Percentiles rank a stretch among this genome's conserved stretches.
Conservation (phyloP, 1,284 basidiomycete species). For the Cerrena zonata region DNA sequence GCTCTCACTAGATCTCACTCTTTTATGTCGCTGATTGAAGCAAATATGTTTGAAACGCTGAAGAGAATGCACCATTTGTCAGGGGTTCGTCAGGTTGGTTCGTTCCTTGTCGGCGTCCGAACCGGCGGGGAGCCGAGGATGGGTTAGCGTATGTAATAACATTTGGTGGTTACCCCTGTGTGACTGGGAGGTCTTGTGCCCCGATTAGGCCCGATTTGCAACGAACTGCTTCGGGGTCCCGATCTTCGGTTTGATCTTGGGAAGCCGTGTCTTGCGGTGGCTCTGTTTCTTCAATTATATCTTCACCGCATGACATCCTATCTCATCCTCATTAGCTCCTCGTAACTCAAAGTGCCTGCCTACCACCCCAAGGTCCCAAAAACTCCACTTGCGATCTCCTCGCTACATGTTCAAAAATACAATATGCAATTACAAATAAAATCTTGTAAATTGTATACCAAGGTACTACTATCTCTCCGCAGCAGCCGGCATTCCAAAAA, state of each 20-base stretch:
- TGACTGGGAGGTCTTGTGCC: too few species aligned
- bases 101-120: neutral
- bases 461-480: neutral
- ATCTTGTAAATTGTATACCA: neutral
- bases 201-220: too few species aligned
- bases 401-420: too few species aligned
- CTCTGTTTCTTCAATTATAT: neutral
- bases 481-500: neutral
- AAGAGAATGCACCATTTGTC: neutral
- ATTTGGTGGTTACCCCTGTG: neutral
- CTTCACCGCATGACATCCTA: neutral
- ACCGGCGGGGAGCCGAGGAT: conserved; percentile 1
- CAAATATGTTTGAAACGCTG: too few species aligned
- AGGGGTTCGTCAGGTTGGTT: too few species aligned
- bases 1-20: too few species aligned
- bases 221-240: conserved; percentile 1
- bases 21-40: too few species aligned
- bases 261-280: neutral
- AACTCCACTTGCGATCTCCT: too few species aligned
- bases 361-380: neutral
- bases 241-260: neutral
- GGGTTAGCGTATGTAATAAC: neutral
- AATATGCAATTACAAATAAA: neutral
- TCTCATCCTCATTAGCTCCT: neutral
- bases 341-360: neutral